phyloP scores from a whole-genome alignment of 2,329 filamentous ascomycete genomes.

The Davidsoniella eucalypti region DNA sequence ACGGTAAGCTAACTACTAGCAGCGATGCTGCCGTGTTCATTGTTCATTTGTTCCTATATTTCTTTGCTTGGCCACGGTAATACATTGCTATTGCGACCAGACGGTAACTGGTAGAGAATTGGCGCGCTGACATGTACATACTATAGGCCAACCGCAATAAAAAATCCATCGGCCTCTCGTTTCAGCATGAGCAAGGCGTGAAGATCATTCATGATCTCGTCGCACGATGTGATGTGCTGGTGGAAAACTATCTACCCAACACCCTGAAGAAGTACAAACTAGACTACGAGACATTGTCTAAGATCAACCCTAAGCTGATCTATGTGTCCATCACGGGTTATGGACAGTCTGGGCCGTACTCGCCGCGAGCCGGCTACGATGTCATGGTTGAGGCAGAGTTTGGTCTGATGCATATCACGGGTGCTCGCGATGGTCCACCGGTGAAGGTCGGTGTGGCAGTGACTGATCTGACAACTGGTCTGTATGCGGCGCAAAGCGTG shows the following conservation, averaged over 20 bases:
- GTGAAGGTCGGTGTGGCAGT: constrained; percentile 97
- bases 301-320: constrained; percentile 72
- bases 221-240: constrained; percentile 74
- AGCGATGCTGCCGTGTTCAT: too few relatives aligned
- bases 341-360: constrained; percentile 85
- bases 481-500: constrained; percentile 90
- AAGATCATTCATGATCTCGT: constrained; percentile 75
- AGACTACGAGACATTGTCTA: constrained; percentile 66
- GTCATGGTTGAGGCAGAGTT: constrained; percentile 99
- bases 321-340: constrained; percentile 97
- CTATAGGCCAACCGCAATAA: constrained; percentile 86
- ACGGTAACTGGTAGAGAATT: neutral
- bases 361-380: constrained; percentile 80
- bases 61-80: too few relatives aligned
- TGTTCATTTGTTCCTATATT: too few relatives aligned
- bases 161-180: constrained; percentile 81
- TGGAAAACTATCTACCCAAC: constrained; percentile 92
- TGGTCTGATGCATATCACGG: constrained; percentile 97
- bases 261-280: constrained; percentile 78
- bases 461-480: constrained; percentile 83
- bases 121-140: too few relatives aligned
- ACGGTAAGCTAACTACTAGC: constrained; percentile 36
- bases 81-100: too few relatives aligned
- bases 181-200: constrained; percentile 69
- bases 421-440: constrained; percentile 68